These are phyloP conservation scores for Venturia aucupariae DNA, from an alignment of 2,329 filamentous ascomycete genomes.

Conservation along the genomic window DNA sequence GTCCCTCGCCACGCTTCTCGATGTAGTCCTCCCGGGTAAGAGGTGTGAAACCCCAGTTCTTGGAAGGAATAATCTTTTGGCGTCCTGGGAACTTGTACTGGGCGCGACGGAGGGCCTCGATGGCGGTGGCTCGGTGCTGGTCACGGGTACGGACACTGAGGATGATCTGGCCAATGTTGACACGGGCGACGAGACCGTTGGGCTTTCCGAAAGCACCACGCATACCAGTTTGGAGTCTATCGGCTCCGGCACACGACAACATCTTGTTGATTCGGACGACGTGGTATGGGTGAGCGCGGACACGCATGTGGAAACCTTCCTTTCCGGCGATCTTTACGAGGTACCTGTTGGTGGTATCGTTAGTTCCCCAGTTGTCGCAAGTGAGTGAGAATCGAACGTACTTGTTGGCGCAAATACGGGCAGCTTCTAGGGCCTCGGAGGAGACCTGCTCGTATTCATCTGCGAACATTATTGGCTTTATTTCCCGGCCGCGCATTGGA, in stretches of 20 bases:
- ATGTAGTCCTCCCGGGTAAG: constrained; percentile 97
- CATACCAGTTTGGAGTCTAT: constrained; percentile 99
- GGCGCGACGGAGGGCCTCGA: constrained; percentile 96
- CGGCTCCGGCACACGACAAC: constrained; percentile 99
- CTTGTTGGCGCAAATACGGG: constrained; percentile 99
- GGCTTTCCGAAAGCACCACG: constrained; percentile 99
- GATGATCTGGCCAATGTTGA: constrained; percentile 99
- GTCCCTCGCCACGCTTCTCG: constrained; percentile 85
- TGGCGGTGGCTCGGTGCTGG: constrained; percentile 77
- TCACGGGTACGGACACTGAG: constrained; percentile 96
- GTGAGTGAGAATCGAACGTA: constrained; percentile 34
- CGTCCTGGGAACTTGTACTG: constrained; percentile 99
- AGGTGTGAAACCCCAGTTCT: constrained; percentile 99
- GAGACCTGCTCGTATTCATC: constrained; percentile 99
- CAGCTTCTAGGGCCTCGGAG: constrained; percentile 98
- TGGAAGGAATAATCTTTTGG: constrained; percentile 99
- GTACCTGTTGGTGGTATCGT: constrained; percentile 38
- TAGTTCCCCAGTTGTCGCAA: constrained; percentile 17
- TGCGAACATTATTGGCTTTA: constrained; percentile 30
- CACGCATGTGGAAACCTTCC: constrained; percentile 62
- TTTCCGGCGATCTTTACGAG: constrained; percentile 61
- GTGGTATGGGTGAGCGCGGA: constrained; percentile 96
- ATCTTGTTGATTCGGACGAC: constrained; percentile 99
- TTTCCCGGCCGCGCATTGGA: constrained; percentile 61
- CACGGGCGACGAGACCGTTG: constrained; percentile 96